phyloP scores from a whole-genome alignment of 2,329 filamentous ascomycete species.

The Tolypocladium guangdongense region DNA sequence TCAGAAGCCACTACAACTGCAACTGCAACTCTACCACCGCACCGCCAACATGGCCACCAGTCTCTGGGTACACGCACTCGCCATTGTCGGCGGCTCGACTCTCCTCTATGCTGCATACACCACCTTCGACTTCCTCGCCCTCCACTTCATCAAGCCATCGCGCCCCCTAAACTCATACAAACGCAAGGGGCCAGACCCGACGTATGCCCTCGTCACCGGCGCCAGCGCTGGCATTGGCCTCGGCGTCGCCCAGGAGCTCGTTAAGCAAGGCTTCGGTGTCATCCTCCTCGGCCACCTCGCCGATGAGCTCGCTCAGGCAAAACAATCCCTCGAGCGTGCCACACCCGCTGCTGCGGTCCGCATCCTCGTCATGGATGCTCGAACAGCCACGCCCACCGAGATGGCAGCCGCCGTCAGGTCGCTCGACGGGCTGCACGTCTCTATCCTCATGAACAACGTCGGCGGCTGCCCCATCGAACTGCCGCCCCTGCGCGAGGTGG shows the following conservation, averaged over 20 bases:
- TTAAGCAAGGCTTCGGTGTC: slow-evolving; percentile 21
- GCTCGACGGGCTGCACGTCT: slow-evolving; percentile 12
- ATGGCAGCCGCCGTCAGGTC: slow-evolving; percentile 10
- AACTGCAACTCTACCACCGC: too few relatives aligned
- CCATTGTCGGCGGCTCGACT: slow-evolving; percentile 9
- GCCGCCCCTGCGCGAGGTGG: slow-evolving; percentile 15
- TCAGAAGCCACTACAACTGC: too few relatives aligned
- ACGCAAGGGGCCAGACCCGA: slow-evolving; percentile 7
- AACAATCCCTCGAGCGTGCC: slow-evolving; percentile 9
- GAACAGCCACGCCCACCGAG: slow-evolving; percentile 14
- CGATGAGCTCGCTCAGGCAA: slow-evolving; percentile 16
- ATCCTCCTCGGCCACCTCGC: slow-evolving; percentile 18
- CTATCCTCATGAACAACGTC: slow-evolving; percentile 23
- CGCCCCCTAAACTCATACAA: slow-evolving; percentile 11
- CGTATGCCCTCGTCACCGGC: slow-evolving; percentile 23
- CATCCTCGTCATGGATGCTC: slow-evolving; percentile 17
- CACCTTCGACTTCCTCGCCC: slow-evolving; percentile 4
- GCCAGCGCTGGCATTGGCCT: slow-evolving; percentile 22
- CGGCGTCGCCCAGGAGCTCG: slow-evolving; percentile 19
- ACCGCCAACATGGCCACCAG: not conserved
- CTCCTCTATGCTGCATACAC: slow-evolving; percentile 4
- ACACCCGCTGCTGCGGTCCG: slow-evolving; percentile 12
- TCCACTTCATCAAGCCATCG: slow-evolving; percentile 12
- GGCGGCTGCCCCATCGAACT: slow-evolving; percentile 15
- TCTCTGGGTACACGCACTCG: not conserved